phyloP scores from a whole-genome alignment of 2,329 filamentous ascomycete genomes.

The Trichophaea hybrida region DNA sequence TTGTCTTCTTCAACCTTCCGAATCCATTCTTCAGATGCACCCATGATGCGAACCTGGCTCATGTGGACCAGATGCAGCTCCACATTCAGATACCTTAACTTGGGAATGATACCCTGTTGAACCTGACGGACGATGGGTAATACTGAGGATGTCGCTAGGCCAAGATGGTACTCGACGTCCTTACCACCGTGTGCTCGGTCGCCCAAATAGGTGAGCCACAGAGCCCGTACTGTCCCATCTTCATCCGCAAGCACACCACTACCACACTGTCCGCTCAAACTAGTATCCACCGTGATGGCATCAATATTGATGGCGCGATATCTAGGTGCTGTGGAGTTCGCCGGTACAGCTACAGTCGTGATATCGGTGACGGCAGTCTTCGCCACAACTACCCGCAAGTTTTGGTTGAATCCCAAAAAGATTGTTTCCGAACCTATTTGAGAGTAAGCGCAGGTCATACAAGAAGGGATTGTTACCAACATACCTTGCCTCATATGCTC shows the following conservation, averaged over 20 bases:
- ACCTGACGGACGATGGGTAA: constrained; percentile 81
- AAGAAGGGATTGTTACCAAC: neutral
- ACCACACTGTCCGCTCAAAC: constrained; percentile 76
- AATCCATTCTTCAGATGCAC: constrained; percentile 91
- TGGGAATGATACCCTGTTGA: constrained; percentile 61
- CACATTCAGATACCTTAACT: constrained; percentile 79
- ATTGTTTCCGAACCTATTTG: constrained; percentile 60
- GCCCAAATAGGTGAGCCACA: constrained; percentile 94
- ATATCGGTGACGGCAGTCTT: constrained; percentile 95
- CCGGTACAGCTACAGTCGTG: constrained; percentile 89
- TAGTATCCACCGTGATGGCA: constrained; percentile 92
- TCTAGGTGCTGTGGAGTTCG: constrained; percentile 76
- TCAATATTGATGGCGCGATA: constrained; percentile 94
- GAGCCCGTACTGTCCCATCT: constrained; percentile 81
- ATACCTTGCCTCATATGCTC: constrained; percentile 66
- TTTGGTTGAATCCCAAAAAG: constrained; percentile 97
- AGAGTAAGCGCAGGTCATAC: neutral
- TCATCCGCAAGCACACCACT: constrained; percentile 83
- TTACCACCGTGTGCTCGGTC: constrained; percentile 59
- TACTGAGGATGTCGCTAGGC: constrained; percentile 73
- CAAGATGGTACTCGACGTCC: constrained; percentile 93
- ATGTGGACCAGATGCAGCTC: constrained; percentile 93
- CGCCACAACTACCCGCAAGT: constrained; percentile 80
- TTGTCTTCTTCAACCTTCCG: constrained; percentile 77
- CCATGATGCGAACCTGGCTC: constrained; percentile 94